Conservation (phyloP, 1,139 yeast genomes). For the Geotrichum reessii region DNA sequence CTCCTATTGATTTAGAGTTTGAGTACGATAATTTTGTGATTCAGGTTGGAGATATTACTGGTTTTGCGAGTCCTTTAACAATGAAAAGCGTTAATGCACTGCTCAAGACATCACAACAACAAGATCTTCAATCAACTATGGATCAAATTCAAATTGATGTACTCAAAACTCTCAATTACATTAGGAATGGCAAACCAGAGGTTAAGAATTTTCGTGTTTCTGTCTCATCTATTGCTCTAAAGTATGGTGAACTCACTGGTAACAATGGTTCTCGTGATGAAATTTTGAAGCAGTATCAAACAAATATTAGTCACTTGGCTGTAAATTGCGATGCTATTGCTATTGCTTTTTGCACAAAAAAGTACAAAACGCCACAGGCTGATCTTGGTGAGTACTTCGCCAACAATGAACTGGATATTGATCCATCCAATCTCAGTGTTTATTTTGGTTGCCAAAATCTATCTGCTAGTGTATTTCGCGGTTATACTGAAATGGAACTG, state of each 20-base stretch:
- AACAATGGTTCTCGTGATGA: conserved; percentile 8
- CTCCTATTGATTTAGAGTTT: conserved; percentile 40
- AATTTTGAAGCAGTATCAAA: conserved; percentile 10
- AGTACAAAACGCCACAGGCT: conserved; percentile 21
- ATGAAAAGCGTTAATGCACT: conserved; percentile 26
- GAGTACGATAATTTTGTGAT: conserved; percentile 54
- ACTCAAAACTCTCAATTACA: conserved; percentile 41
- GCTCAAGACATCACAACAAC: conserved; percentile 23
- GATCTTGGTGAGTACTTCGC: conserved; percentile 25
- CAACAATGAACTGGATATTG: conserved; percentile 20
- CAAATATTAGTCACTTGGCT: conserved; percentile 23
- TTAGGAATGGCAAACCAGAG: conserved; percentile 38
- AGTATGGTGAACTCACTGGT: conserved; percentile 38
- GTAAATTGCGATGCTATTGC: conserved; percentile 26
- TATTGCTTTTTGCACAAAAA: conserved; percentile 24
- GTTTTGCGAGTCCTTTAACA: conserved; percentile 35
- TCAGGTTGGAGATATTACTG: conserved; percentile 45
- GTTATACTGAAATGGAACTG: conserved; percentile 19
- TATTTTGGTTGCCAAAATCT: conserved; percentile 25
- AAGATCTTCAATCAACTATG: conserved; percentile 44
- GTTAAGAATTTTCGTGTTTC: conserved; percentile 48
- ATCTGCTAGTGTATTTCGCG: conserved; percentile 24
- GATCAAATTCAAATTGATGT: conserved; percentile 65
- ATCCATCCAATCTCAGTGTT: conserved; percentile 22
- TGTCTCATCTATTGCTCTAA: conserved; percentile 45